Evolutionary conservation across 2,329 filamentous ascomycete genomes (phyloP).

Genomic region (Exophiala spinifera): DNA sequence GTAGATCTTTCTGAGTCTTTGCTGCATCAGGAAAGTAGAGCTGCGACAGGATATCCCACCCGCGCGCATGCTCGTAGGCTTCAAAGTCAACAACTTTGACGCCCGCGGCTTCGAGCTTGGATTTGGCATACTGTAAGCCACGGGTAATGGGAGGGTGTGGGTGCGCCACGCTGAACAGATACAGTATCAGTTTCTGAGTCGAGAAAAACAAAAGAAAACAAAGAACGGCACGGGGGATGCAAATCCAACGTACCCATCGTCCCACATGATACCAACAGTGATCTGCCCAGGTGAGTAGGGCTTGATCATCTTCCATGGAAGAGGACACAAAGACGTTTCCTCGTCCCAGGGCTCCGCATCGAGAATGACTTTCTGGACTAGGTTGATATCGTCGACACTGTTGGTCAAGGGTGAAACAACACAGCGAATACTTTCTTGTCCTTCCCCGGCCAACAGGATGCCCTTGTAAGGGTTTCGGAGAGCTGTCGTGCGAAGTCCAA

Average conservation of each 20-base stretch:
- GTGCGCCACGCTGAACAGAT: constrained; percentile 49
- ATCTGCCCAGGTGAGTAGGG: constrained; percentile 34
- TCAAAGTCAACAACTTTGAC: constrained; percentile 39
- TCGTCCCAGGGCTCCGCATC: constrained; percentile 50
- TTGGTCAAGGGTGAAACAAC: constrained; percentile 56
- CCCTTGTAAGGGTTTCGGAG: constrained; percentile 37
- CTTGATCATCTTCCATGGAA: constrained; percentile 47
- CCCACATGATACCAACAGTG: constrained; percentile 60
- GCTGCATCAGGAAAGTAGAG: constrained; percentile 62
- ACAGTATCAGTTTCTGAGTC: too few species aligned
- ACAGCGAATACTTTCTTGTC: constrained; percentile 39
- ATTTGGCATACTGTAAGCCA: constrained; percentile 46
- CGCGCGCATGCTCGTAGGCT: constrained; percentile 40
- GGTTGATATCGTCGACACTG: constrained; percentile 46
- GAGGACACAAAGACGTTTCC: constrained; percentile 49
- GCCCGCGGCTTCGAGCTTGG: constrained; percentile 37
- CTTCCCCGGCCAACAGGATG: constrained; percentile 3
- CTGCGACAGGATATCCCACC: constrained; percentile 44
- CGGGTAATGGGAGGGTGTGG: constrained; percentile 63
- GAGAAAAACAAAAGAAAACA: too few species aligned
- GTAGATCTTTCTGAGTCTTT: constrained; percentile 49
- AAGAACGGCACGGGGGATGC: background rate
- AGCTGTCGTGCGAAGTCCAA: constrained; percentile 40
- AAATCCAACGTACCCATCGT: constrained; percentile 56
- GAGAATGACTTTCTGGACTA: constrained; percentile 43